Evolutionary conservation across 2,329 filamentous ascomycete species (phyloP).

Genomic region (Microdochium nivale): DNA sequence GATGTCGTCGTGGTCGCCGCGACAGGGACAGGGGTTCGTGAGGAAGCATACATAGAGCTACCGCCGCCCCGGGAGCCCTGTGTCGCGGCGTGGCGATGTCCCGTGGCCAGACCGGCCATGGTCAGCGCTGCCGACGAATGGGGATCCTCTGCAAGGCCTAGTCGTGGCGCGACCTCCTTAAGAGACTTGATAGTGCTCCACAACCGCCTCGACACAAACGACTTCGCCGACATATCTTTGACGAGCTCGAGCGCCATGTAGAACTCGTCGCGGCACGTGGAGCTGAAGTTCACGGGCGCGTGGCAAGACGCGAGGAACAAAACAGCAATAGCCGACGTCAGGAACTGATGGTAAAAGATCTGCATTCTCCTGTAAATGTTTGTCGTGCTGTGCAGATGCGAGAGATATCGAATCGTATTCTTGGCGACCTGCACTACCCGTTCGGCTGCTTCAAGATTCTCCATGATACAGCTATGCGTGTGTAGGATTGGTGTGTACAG

Average conservation of each 20-base stretch:
- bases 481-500: conserved; percentile 85
- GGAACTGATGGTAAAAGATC: conserved; percentile 73
- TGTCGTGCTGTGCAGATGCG: conserved; percentile 61
- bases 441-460: conserved; percentile 65
- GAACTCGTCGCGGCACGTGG: conserved; percentile 64
- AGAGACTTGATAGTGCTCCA: conserved; percentile 66
- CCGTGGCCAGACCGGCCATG: conserved; percentile 44
- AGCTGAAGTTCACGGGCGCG: conserved; percentile 62
- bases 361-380: conserved; percentile 65
- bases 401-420: conserved; percentile 65
- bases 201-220: conserved; percentile 62
- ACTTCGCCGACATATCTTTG: conserved; percentile 62
- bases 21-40: not conserved
- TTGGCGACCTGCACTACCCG: conserved; percentile 67
- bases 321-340: conserved; percentile 66
- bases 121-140: conserved; percentile 43
- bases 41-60: not conserved
- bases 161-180: conserved; percentile 61
- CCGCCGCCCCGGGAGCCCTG: conserved; percentile 9
- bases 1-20: not conserved
- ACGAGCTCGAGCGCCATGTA: conserved; percentile 71
- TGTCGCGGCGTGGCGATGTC: conserved; percentile 12
- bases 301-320: conserved; percentile 71
- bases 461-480: conserved; percentile 72
- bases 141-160: conserved; percentile 51